Base-by-base conservation (phyloP, 2,329 filamentous ascomycete species). In the Pyrenophora graminea region DNA sequence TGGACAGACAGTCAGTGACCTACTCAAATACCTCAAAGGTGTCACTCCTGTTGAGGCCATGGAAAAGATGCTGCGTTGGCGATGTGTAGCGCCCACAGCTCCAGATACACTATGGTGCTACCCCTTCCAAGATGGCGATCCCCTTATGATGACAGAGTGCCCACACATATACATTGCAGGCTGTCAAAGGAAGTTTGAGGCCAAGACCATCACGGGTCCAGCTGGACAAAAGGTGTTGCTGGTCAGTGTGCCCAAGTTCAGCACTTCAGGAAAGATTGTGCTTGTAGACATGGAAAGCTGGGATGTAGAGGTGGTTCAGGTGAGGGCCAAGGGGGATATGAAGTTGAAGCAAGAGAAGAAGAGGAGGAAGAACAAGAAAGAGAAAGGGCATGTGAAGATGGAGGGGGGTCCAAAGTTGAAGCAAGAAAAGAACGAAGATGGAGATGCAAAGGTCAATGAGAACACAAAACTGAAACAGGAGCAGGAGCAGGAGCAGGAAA, bases 101-200 rank as follows among this genome's bases (percentile, higher is more conserved):
- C 94, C 95, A 0, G 95, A 99, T 74, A 99, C 95, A 0, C 71
- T 99, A 37, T 96, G 91, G 90, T 92, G 89, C 68, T 99, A 97
- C 69, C 94, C 94, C 0, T 99, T 96, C 74, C 92, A 97, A 74
- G 89, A 94, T 15, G 84, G 91, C 42, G 95, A 99, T 68, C 91
- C 90, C 0, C 95, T 97, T 67, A 88, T 97, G 37, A 81, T 99
- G 64, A 84, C 87, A 57, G 78, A 85, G 15, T 96, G 90, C 56
- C 94, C 94, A 2, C 93, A 99, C 67, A 79, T 99, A 27, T 97
- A 91, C 76, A 90, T 99, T 70, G 88, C 89, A 1, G 92, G 92
- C 13, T 91, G 89, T 63, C 91, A 96, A 72, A 87, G 90, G 2
- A 79, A 80, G 45, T 96, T 95, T 71, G 86, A 84, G 44, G 92